phyloP scores from a whole-genome alignment of 2,329 filamentous ascomycete species.

The Plenodomus tracheiphilus region DNA sequence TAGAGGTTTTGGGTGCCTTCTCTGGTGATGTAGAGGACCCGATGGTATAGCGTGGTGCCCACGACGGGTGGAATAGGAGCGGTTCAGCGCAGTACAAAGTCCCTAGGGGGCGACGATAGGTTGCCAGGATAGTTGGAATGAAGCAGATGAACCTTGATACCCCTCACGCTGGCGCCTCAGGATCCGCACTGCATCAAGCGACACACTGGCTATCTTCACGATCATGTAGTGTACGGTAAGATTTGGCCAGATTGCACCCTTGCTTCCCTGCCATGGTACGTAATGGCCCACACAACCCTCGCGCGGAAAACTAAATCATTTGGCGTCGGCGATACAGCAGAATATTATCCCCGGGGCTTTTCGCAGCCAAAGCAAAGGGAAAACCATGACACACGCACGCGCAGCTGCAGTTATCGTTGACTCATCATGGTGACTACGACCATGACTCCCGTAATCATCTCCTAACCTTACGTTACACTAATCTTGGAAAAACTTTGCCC shows the following conservation, averaged over 20 bases:
- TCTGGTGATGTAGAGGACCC: neutral
- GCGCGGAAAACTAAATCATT: constrained; percentile 15
- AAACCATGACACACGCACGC: too few relatives aligned
- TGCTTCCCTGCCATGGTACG: constrained; percentile 11
- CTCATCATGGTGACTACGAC: constrained; percentile 15
- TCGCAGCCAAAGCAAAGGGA: too few relatives aligned
- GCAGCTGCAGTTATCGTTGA: too few relatives aligned
- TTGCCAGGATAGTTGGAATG: too few relatives aligned
- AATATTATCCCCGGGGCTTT: too few relatives aligned
- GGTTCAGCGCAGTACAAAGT: too few relatives aligned
- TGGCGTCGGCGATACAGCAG: constrained; percentile 19
- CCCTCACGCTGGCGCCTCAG: too few relatives aligned
- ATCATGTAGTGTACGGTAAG: too few relatives aligned
- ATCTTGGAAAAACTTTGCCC: constrained; percentile 32
- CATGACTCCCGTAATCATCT: constrained; percentile 8
- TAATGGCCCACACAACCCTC: constrained; percentile 18
- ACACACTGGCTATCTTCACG: too few relatives aligned
- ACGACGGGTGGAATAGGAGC: neutral
- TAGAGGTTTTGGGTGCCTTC: neutral
- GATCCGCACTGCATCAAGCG: too few relatives aligned
- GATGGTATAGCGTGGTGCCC: neutral
- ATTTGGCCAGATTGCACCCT: neutral
- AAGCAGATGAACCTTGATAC: too few relatives aligned
- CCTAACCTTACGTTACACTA: constrained; percentile 15
- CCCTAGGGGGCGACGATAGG: too few relatives aligned